Conservation (phyloP, 495 filamentous ascomycete species). For the Xylaria bambusicola region DNA sequence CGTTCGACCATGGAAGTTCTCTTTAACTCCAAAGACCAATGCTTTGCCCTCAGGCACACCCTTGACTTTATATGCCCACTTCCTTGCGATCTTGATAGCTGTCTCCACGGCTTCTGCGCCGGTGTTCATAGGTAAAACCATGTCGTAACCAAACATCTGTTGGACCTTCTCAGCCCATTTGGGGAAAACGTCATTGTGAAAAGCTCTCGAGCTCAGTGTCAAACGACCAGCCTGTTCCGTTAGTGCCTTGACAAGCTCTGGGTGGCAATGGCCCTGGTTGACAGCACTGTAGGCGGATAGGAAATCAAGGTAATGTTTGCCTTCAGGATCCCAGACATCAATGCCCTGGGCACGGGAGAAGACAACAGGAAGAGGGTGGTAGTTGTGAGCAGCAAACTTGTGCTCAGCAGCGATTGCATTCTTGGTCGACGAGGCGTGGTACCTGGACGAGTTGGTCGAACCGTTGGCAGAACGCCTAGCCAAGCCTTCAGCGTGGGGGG, state of each 20-base stretch:
- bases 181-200: conserved; percentile 99
- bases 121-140: conserved; percentile 99
- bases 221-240: conserved; percentile 87
- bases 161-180: conserved; percentile 93
- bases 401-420: conserved; percentile 79
- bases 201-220: conserved; percentile 92
- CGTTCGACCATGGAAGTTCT: conserved; percentile 97
- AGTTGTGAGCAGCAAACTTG: conserved; percentile 93
- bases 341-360: conserved; percentile 81
- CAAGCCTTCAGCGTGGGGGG: conserved; percentile 56
- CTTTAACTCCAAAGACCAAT: conserved; percentile 76
- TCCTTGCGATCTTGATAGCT: conserved; percentile 93
- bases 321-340: conserved; percentile 96
- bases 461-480: conserved; percentile 34
- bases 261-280: conserved; percentile 99
- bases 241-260: conserved; percentile 86
- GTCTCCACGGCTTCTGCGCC: conserved; percentile 99
- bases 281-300: conserved; percentile 97
- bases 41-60: conserved; percentile 83
- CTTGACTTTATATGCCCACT: conserved; percentile 99
- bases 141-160: conserved; percentile 86
- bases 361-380: conserved; percentile 94
- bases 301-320: conserved; percentile 96
- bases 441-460: conserved; percentile 48
- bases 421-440: conserved; percentile 80